Evolutionary conservation across 306 rosid species (phyloP).

Genomic region (Pyrus bretschneideri): DNA sequence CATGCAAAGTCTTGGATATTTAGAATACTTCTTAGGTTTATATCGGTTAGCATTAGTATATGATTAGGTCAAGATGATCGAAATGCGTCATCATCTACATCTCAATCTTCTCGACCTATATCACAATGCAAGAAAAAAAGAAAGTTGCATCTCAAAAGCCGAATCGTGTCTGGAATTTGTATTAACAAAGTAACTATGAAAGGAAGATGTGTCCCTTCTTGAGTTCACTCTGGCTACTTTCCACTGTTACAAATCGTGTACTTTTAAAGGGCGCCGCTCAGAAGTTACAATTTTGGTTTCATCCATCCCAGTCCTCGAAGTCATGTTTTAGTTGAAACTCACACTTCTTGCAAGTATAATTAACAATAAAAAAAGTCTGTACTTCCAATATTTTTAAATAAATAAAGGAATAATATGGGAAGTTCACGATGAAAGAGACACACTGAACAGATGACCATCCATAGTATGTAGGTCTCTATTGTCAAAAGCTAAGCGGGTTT

Average conservation of each 20-base stretch:
- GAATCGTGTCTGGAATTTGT: background rate
- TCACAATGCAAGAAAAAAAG: too few species aligned
- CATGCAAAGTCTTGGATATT: background rate
- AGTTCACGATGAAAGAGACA: slow-evolving; percentile 34
- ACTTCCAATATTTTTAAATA: background rate
- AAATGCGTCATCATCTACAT: too few species aligned
- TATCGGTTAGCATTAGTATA: too few species aligned
- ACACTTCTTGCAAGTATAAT: background rate
- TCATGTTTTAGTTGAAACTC: background rate
- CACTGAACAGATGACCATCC: slow-evolving; percentile 5
- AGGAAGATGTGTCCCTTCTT: background rate
- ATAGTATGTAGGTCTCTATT: slow-evolving; percentile 34
- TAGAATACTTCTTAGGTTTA: too few species aligned
- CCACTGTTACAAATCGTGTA: background rate
- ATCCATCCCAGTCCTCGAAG: background rate
- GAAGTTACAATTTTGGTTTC: background rate
- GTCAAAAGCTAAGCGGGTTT: slow-evolving; percentile 58
- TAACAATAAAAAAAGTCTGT: background rate
- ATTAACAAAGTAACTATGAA: background rate
- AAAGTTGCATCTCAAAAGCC: background rate
- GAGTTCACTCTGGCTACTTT: background rate
- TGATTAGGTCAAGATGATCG: too few species aligned
- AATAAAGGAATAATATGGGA: slow-evolving; percentile 3
- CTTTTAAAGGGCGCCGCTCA: background rate
- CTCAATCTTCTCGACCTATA: background rate